phyloP scores from a whole-genome alignment of 768 basidiomycete genomes.

The Hericium rajendrae region DNA sequence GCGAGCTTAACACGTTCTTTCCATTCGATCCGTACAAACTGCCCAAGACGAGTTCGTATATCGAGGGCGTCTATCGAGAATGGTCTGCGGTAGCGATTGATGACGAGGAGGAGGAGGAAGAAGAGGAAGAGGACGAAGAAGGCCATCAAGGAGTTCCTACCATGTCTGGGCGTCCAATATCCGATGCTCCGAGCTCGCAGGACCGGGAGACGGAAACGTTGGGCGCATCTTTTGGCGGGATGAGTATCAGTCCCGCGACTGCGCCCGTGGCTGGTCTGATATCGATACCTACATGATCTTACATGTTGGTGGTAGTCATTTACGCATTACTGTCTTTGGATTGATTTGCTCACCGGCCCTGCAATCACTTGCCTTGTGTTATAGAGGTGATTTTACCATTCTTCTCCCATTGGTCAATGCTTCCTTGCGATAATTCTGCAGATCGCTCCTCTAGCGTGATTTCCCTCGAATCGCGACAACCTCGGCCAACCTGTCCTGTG shows the following conservation, averaged over 20 bases:
- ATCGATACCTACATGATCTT: neutral
- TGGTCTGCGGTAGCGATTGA: constrained; percentile 75
- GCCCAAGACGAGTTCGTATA: constrained; percentile 64
- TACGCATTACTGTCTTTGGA: neutral
- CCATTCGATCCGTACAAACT: constrained; percentile 97
- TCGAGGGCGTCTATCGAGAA: constrained; percentile 80
- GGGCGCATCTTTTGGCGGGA: constrained; percentile 61
- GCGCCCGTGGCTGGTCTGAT: neutral
- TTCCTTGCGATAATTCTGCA: too few species aligned
- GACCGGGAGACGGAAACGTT: constrained; percentile 25
- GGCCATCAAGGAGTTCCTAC: constrained; percentile 35
- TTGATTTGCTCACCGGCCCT: too few species aligned
- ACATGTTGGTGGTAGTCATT: neutral
- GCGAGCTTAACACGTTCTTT: constrained; percentile 89
- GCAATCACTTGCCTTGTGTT: too few species aligned
- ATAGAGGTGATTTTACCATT: too few species aligned
- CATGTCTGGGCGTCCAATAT: constrained; percentile 17
- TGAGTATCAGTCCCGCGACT: constrained; percentile 70
- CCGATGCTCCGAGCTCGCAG: constrained; percentile 5
- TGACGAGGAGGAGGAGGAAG: constrained; percentile 61
- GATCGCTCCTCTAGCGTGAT: too few species aligned
- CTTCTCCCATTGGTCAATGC: too few species aligned
- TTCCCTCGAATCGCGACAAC: too few species aligned
- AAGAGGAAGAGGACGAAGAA: constrained; percentile 56
- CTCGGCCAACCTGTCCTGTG: too few species aligned